Evolutionary conservation across 345 rosid species (phyloP).

Genomic region (Hibiscus mutabilis): DNA sequence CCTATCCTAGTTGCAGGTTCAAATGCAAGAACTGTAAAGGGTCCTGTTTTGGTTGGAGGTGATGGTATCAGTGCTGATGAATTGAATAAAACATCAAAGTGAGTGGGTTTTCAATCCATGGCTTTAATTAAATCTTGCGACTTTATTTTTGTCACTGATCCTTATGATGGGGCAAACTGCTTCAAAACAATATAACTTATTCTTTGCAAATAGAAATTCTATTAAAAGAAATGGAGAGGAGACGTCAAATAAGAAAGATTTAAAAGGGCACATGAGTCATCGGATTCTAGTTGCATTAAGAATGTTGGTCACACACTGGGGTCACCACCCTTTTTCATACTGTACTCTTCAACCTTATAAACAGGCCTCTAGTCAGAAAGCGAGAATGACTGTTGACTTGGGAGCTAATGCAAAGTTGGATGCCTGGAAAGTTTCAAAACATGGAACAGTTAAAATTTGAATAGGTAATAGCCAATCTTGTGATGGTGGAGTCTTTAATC

Average conservation of each 20-base stretch:
- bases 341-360: background rate
- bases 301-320: background rate
- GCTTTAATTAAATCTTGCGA: background rate
- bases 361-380: background rate
- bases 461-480: background rate
- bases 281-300: background rate
- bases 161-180: constrained; percentile 13
- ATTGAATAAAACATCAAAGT: constrained; percentile 20
- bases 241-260: background rate
- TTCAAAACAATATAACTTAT: no score
- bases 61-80: constrained; percentile 8
- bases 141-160: background rate
- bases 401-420: background rate
- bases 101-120: constrained; percentile 12
- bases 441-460: background rate
- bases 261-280: background rate
- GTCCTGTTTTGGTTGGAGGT: constrained; percentile 8
- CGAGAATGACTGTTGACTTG: background rate
- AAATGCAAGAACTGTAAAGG: constrained; percentile 3
- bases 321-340: background rate
- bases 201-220: background rate
- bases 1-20: constrained; percentile 4
- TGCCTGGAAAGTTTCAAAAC: background rate
- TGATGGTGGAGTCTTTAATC: background rate
- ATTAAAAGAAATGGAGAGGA: background rate